Evolutionary conservation across 352 stramenopile genomes (phyloP), one percentile per base, ranked within the genome.

Genomic region (Pythium phragmiticola): DNA sequence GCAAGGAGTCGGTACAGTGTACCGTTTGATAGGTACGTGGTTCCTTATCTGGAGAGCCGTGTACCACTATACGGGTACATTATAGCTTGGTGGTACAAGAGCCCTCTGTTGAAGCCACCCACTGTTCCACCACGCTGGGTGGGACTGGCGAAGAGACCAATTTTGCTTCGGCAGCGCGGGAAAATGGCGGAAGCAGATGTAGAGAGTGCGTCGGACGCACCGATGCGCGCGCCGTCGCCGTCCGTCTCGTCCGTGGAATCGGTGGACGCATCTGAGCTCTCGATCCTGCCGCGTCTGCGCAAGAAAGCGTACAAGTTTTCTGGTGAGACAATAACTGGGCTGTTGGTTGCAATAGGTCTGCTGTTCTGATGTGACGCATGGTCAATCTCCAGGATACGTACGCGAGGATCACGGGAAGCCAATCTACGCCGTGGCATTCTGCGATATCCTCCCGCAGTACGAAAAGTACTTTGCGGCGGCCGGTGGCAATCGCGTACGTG

Each of bases 351-450:
- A 12, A 13, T 48, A 12, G 19, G 21, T 33, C 8, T 14, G 8
- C 0, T 21, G 41, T 8, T 26, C 41, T 50, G 7, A 50, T 33
- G 9, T 50, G n/a, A 50, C 16, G 30, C 34, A 5, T 21, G 21
- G 21, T 21, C 21, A 12, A 16, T 14, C 12, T 33, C 4, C 53
- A 92, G 83, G 79, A 36, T 92, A 89, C 55, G 78, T 79, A 11
- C 67, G 75, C 57, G 83, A 92, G 57, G 83, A 92, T 63, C 83
- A 92, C 42, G 76, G 73, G 6, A 92, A 88, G 42, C 78, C 84
- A 14, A 82, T 92, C 57, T 92, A 92, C 64, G 88, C 80, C 21
- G 81, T 92, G 21, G 62, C 76, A 13, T 92, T 92, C 56, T 92
- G 84, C 39, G 76, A 90, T 36, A 71, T 90, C 16, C 54, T 89